Conservation (phyloP, 805 yeast genomes). For the Monosporozyma aquatica region DNA sequence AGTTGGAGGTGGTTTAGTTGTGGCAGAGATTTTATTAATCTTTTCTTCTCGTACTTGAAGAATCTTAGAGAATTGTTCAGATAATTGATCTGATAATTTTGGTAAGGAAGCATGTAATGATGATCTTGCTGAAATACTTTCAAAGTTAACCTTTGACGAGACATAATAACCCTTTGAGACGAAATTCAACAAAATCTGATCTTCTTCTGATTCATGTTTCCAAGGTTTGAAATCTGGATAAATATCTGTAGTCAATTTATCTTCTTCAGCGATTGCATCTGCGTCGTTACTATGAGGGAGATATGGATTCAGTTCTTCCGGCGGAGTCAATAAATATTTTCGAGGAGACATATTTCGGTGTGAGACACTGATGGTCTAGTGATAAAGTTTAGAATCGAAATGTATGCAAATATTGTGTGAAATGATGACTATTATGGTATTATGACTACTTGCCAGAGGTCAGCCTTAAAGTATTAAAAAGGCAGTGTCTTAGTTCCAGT, state of each 20-base stretch:
- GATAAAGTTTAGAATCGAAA: too few relatives aligned
- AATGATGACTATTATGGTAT: too few relatives aligned
- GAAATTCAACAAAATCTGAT: constrained; percentile 24
- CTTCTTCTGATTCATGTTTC: constrained; percentile 27
- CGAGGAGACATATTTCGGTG: constrained; percentile 19
- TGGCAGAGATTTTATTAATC: constrained; percentile 23
- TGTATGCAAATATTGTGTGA: too few relatives aligned
- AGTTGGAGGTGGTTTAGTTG: neutral
- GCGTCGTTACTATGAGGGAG: constrained; percentile 4
- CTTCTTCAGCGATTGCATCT: constrained; percentile 1
- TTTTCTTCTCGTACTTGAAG: constrained; percentile 25
- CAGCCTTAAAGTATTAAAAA: too few relatives aligned
- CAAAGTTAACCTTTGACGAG: constrained; percentile 29
- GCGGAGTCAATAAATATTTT: constrained; percentile 26
- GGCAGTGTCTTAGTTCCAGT: too few relatives aligned
- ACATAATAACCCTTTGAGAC: constrained; percentile 29
- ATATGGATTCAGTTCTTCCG: constrained; percentile 29
- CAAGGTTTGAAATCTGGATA: constrained; percentile 32
- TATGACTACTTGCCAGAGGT: too few relatives aligned
- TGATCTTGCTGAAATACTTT: constrained; percentile 31
- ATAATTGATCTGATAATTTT: constrained; percentile 23
- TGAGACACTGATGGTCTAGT: too few relatives aligned
- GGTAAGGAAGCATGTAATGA: constrained; percentile 28
- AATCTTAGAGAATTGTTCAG: constrained; percentile 23
- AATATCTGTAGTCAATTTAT: neutral